Conservation (phyloP, 192 early-diverging fungal species). For the Coemansia sp. region DNA sequence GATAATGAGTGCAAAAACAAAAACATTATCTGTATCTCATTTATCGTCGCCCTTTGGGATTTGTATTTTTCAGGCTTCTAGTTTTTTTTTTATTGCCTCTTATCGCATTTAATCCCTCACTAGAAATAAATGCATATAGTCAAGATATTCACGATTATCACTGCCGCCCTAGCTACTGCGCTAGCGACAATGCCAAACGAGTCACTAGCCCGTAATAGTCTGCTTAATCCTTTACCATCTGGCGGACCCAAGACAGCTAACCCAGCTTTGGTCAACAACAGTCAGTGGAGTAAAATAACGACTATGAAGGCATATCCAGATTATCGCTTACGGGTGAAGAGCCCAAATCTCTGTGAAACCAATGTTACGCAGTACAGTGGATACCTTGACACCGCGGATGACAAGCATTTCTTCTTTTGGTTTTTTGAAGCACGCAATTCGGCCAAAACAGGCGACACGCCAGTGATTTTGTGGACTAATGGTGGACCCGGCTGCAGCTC, state of each 20-base stretch:
- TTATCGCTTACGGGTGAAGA: constrained; percentile 74
- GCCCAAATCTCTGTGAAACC: constrained; percentile 81
- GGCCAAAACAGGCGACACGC: constrained; percentile 67
- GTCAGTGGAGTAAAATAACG: constrained; percentile 34
- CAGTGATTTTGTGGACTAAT: constrained; percentile 78
- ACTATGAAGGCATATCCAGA: constrained; percentile 66
- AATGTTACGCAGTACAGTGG: constrained; percentile 88
- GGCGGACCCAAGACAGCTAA: neutral
- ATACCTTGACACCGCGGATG: constrained; percentile 68
- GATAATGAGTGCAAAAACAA: neutral
- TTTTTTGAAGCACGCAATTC: constrained; percentile 90
- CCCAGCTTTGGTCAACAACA: constrained; percentile 13
- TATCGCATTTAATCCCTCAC: neutral
- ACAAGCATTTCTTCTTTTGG: constrained; percentile 92
- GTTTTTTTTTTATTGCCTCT: neutral
- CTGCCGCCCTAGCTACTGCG: neutral
- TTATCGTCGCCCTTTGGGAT: neutral
- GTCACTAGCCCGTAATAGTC: neutral
- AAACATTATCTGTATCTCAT: neutral
- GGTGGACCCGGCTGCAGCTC: constrained; percentile 89
- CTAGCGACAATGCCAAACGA: neutral
- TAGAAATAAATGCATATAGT: neutral
- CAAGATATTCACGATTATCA: neutral
- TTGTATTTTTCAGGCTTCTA: neutral
- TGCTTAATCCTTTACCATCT: neutral